Evolutionary conservation across 2,329 filamentous ascomycete genomes (phyloP), one percentile per base, ranked within the genome.

Genomic region (Boeremia exigua): DNA sequence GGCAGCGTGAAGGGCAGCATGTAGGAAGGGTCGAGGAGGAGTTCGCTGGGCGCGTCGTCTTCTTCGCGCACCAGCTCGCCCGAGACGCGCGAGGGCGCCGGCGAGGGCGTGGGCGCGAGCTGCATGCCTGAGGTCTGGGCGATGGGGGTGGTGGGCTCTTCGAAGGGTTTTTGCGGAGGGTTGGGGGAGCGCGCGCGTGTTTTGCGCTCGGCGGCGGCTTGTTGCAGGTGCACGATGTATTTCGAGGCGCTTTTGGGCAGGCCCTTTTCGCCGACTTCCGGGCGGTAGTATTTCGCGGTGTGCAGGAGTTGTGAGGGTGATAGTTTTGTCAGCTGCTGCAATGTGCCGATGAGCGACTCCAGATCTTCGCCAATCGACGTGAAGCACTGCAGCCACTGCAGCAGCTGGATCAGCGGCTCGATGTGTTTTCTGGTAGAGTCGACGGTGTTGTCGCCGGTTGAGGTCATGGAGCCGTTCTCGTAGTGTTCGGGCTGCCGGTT

Each of bases 341-440:
- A 79, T 0, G 95, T 99, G 14, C 87, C 91, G 28, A 96, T 87
- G 14, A 99, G 83, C 2, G 92, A 91, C 70, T 96, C 92, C 33
- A 95, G 80, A 70, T 98, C 93, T 69, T 98, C 92, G 5, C 88
- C 92, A 4, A 98, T 83, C 0, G 92, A 96, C 1, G 95, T 98
- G 76, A 98, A 98, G 75, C 93, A 97, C 74, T 99, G 95, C 32
- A 99, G 81, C 95, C 95, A 99, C 76, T 99, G 95, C 6, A 99
- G 81, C 2, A 99, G 82, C 75, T 99, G 95, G 51, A 98, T 93
- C 17, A 96, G 85, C 4, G 95, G 95, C 7, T 91, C 89, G 17
- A 99, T 82, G 74, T 99, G 94, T 58, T 88, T 85, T 62, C 92
- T 85, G 19, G 92, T 88, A 4, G 92, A 86, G 37, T 98, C 94